Evolutionary conservation across 2,329 filamentous ascomycete species (phyloP), one percentile per base, ranked within the genome.

Genomic region (Plectosphaerella sp.): DNA sequence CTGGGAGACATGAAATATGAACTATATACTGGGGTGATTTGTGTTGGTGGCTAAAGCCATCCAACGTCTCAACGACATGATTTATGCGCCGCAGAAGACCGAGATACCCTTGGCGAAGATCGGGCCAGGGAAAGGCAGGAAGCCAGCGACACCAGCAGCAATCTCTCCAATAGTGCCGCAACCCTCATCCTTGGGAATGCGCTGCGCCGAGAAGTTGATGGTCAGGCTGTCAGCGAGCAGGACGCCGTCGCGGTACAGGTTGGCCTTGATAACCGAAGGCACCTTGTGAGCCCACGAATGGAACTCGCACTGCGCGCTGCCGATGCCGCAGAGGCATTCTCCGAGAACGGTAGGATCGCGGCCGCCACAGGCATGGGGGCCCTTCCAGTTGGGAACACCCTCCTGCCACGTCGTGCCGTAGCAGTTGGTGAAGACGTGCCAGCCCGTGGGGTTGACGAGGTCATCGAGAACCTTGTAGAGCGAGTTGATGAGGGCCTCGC

Each of bases 151-250:
- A 18, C 47, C 48, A 15, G 50, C 51, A 25, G 53, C 50, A 45
- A 55, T 43, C 25, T 45, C 33, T 4, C 53, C 53, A 18, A 55
- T 48, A n/a, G 33, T 33, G 5, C 53, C 53, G 35, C 53, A 55
- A n/a, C 53, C 56, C 3, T 54, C 56, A 1, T 47, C 35, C 11
- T 42, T 50, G 12, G 48, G 24, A 35, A 53, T 54, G 20, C 12
- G 22, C 2, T 28, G 42, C 12, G 56, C 51, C 2, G 16, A 35
- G 7, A 58, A 57, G 39, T 55, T 53, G 24, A 58, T 47, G 12
- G 51, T 55, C 36, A 58, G 16, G 36, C 55, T 52, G 33, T 58
- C 56, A 8, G 56, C 37, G 20, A 55, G 55, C 18, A 58, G 51
- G 3, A 18, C 39, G 12, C 50, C 56, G 22, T 58, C 56, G 16